Evolutionary conservation across 345 rosid genomes (phyloP), one percentile per base, ranked within the genome.

Genomic region (Salix suchowensis): DNA sequence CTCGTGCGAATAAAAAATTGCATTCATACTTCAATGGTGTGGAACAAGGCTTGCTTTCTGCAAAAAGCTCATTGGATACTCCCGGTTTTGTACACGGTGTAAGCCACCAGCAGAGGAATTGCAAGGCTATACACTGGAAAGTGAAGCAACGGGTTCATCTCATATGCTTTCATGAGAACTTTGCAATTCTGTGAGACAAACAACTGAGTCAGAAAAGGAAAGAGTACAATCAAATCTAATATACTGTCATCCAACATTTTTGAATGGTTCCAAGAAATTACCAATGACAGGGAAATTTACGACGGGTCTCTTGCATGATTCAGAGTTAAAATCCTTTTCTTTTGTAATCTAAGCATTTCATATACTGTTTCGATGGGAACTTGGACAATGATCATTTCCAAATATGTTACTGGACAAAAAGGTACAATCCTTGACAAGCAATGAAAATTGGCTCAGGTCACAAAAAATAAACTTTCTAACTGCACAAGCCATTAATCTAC

Each of bases 91-190:
- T 77, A 85, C 71, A 84, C 79, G 9, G 87, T 84, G 61, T 84
- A 90, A 44, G 72, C 85, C 85, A 93, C 71, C 82, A 89, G 78
- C 48, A 88, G 54, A 36, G 99, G 98, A 77, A 93, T 80, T 16
- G 76, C 85, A 65, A 93, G 73, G 84, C 93, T 65, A 76, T 93
- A 96, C 36, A 80, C 92, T 4, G 93, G 97, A 83, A 90, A 95
- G 84, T 93, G 91, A 73, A 89, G 60, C 42, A 91, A 66, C 0
- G 88, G 91, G 60, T 93, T 96, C 98, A 96, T 93, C 88, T 93
- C 97, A 64, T 89, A 96, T 32, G 97, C 99, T 84, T 88, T 89
- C 79, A 85, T 82, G 32, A 93, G 81, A 76, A 79, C 85, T 80
- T 92, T 85, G 85, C 98, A 93, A 70, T 80, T 89, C 99, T 96